These are phyloP conservation scores for Eucalyptus cloeziana DNA, from an alignment of 345 rosid species.

Conservation along the genomic window DNA sequence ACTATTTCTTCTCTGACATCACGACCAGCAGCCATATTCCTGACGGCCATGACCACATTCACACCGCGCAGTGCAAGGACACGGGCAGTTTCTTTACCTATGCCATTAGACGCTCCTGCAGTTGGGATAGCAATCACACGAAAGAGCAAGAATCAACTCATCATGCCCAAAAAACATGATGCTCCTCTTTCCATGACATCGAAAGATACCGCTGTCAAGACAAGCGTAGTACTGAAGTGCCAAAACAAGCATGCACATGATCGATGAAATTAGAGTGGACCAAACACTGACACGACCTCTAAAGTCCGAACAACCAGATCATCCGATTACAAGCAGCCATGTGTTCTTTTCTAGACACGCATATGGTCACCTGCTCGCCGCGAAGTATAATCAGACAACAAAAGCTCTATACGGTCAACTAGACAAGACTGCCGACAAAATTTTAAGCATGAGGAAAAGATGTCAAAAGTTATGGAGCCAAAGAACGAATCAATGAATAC, in stretches of 20 bases:
- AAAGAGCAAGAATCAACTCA: background rate
- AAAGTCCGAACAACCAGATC: background rate
- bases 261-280: background rate
- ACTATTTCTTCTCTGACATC: slow-evolving; percentile 43
- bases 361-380: background rate
- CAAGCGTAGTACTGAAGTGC: background rate
- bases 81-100: slow-evolving; percentile 58
- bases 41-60: slow-evolving; percentile 55
- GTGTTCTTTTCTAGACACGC: background rate
- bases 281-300: background rate
- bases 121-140: background rate
- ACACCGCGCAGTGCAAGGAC: slow-evolving; percentile 78
- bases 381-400: background rate
- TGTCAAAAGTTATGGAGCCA: background rate
- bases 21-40: slow-evolving; percentile 47
- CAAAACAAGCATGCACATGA: background rate
- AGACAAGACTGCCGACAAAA: background rate
- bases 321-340: background rate
- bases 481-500: background rate
- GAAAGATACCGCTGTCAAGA: background rate
- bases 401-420: background rate
- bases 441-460: background rate
- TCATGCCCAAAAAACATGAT: background rate
- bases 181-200: background rate
- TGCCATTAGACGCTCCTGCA: slow-evolving; percentile 75